Conservation (phyloP, 1,284 basidiomycete genomes). For the Boletus mariae region DNA sequence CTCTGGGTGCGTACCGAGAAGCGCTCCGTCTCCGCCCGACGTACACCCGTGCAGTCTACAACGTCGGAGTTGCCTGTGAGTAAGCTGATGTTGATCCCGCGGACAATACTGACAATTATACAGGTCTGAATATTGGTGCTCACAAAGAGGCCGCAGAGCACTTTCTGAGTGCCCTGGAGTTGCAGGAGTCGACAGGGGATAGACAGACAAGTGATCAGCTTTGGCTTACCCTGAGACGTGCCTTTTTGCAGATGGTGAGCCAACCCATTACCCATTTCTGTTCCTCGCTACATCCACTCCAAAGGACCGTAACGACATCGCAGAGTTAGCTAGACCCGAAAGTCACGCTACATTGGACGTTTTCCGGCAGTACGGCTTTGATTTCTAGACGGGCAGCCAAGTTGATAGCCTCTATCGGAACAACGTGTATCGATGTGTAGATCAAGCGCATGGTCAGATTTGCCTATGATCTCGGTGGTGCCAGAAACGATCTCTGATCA, state of each 20-base stretch:
- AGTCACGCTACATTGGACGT: conserved; percentile 49
- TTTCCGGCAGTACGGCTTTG: conserved; percentile 81
- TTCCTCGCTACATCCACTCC: background rate
- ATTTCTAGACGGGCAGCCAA: conserved; percentile 54
- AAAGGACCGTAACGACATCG: conserved; percentile 62
- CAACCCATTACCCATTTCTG: background rate
- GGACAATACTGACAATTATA: conserved; percentile 2
- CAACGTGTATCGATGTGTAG: background rate
- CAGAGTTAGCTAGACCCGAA: conserved; percentile 58
- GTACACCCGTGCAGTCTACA: conserved; percentile 97
- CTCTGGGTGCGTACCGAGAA: conserved; percentile 90
- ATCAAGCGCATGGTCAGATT: background rate
- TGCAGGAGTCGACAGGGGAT: conserved; percentile 62
- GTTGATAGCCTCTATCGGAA: conserved; percentile 9
- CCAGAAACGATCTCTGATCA: background rate
- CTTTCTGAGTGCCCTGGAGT: conserved; percentile 85
- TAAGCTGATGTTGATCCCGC: conserved; percentile 13
- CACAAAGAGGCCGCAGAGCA: conserved; percentile 97
- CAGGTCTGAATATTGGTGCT: conserved; percentile 93
- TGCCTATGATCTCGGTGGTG: background rate
- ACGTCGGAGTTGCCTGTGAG: conserved; percentile 93
- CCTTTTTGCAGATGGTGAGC: conserved; percentile 78
- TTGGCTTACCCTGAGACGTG: conserved; percentile 89
- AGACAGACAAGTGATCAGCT: conserved; percentile 78
- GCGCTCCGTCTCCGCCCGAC: conserved; percentile 93